These are phyloP conservation scores for Beauveria sp. DNA, from an alignment of 2,329 filamentous ascomycete species.

Conservation along the genomic window DNA sequence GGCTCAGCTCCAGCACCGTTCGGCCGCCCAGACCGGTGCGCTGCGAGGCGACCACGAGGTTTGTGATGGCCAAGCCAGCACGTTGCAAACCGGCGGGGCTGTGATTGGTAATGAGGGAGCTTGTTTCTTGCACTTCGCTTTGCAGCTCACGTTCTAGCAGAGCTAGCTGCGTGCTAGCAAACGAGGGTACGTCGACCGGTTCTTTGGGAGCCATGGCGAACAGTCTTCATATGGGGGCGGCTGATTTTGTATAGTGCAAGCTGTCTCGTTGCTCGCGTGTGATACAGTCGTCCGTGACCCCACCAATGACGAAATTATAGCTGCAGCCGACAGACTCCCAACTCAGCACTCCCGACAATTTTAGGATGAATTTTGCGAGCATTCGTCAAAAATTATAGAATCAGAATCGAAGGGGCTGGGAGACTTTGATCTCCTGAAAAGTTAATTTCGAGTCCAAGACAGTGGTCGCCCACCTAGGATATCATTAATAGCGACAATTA, in stretches of 20 bases:
- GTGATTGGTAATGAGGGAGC: constrained; percentile 57
- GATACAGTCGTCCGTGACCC: background rate
- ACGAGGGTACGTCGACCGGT: constrained; percentile 56
- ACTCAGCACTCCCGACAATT: background rate
- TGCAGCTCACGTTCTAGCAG: constrained; percentile 66
- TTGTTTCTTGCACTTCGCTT: constrained; percentile 64
- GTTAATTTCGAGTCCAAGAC: background rate
- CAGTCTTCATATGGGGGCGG: background rate
- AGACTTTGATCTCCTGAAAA: background rate
- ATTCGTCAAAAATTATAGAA: background rate
- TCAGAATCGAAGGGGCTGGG: no score
- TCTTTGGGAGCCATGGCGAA: constrained; percentile 29
- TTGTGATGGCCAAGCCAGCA: constrained; percentile 71
- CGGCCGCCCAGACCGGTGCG: constrained; percentile 90
- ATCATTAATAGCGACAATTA: background rate
- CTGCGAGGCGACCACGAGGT: constrained; percentile 65
- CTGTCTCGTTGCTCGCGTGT: background rate
- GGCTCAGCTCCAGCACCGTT: constrained; percentile 71
- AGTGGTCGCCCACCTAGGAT: background rate
- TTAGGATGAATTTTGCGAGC: background rate
- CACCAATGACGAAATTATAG: constrained; percentile 10
- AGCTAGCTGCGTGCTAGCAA: constrained; percentile 62
- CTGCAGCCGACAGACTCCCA: background rate
- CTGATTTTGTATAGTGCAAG: background rate
- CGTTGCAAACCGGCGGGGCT: constrained; percentile 63